phyloP scores from a whole-genome alignment of 768 basidiomycete genomes.

The Russula dissimulans region DNA sequence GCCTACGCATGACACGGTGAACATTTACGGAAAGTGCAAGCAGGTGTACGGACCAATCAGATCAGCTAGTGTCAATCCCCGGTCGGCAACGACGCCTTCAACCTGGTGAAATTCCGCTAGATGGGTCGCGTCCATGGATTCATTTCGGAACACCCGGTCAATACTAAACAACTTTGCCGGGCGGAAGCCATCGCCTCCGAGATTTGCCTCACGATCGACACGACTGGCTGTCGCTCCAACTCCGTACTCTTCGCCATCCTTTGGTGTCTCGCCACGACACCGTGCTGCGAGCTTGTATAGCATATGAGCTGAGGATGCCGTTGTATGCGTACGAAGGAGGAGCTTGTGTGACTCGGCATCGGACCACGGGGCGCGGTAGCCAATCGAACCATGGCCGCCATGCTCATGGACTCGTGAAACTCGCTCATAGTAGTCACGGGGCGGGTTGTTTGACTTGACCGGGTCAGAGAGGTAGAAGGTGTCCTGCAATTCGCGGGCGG shows the following conservation, averaged over 20 bases:
- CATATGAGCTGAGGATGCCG: slow-evolving; percentile 89
- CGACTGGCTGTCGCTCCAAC: slow-evolving; percentile 30
- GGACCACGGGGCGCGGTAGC: slow-evolving; percentile 97
- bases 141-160: slow-evolving; percentile 97
- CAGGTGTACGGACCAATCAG: slow-evolving; percentile 61
- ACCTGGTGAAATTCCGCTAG: slow-evolving; percentile 99
- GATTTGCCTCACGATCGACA: slow-evolving; percentile 27
- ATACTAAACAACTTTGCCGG: slow-evolving; percentile 95
- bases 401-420: slow-evolving; percentile 78
- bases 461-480: slow-evolving; percentile 99
- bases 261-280: slow-evolving; percentile 53
- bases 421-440: slow-evolving; percentile 73
- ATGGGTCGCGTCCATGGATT: slow-evolving; percentile 97
- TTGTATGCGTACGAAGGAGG: slow-evolving; percentile 93
- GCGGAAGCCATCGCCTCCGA: slow-evolving; percentile 64
- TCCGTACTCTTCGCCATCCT: slow-evolving; percentile 27
- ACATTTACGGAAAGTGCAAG: not conserved
- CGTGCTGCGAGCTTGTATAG: slow-evolving; percentile 86
- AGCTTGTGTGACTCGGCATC: slow-evolving; percentile 87
- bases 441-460: slow-evolving; percentile 60
- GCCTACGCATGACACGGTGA: slow-evolving; percentile 36
- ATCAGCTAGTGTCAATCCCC: slow-evolving; percentile 84
- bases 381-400: slow-evolving; percentile 85
- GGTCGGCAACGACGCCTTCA: slow-evolving; percentile 98
- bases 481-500: slow-evolving; percentile 94